Evolutionary conservation across 164 flowering plant genomes (phyloP).

Genomic region (Vitis rotundifolia): DNA sequence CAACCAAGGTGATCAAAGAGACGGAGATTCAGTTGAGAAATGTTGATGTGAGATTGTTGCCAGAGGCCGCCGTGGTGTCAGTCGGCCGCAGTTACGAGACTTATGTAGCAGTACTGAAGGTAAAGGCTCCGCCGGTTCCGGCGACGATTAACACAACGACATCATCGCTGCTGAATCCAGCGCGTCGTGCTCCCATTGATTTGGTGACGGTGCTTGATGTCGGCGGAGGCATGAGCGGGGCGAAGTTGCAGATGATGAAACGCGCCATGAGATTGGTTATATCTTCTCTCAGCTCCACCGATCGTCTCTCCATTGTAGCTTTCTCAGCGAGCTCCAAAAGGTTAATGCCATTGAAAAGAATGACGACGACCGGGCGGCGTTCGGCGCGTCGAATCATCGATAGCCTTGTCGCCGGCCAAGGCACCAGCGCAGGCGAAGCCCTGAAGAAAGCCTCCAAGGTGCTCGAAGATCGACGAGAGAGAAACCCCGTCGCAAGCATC

Average conservation of each 20-base stretch:
- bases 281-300: conserved; percentile 62
- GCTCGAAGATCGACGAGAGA: conserved; percentile 45
- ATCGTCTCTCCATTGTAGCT: conserved; percentile 67
- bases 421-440: conserved; percentile 36
- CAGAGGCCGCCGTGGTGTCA: conserved; percentile 68
- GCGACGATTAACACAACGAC: neutral
- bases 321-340: conserved; percentile 38
- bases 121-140: conserved; percentile 57
- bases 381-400: conserved; percentile 39
- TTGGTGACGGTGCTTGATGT: conserved; percentile 74
- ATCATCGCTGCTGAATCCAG: conserved; percentile 26
- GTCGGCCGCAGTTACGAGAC: conserved; percentile 56
- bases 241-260: conserved; percentile 53
- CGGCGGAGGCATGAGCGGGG: conserved; percentile 50
- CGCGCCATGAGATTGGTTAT: conserved; percentile 68
- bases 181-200: conserved; percentile 74
- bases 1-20: conserved; percentile 1
- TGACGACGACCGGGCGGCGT: conserved; percentile 37
- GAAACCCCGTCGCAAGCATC: conserved; percentile 34
- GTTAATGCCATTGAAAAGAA: conserved; percentile 26
- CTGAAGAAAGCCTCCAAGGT: conserved; percentile 48
- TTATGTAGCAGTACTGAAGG: conserved; percentile 54
- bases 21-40: conserved; percentile 8
- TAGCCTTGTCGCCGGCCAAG: conserved; percentile 20
- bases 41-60: conserved; percentile 47